Evolutionary conservation across 2,329 filamentous ascomycete species (phyloP).

Genomic region (Talaromyces verruculosus): DNA sequence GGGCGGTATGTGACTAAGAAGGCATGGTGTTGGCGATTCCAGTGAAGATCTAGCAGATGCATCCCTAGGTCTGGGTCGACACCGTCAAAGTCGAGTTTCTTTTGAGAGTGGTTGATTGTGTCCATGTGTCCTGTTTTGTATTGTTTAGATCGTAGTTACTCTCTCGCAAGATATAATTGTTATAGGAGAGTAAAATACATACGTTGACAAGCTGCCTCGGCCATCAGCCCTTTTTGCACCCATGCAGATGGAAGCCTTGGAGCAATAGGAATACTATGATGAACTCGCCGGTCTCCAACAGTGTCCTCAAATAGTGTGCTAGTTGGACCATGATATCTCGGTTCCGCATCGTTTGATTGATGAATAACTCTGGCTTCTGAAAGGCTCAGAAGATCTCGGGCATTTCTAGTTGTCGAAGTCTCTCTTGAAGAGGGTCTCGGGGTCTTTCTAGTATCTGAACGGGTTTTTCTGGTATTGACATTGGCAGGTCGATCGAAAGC

Average conservation of each 20-base stretch:
- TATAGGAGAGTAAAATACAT: not conserved
- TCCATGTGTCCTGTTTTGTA: slow-evolving; percentile 48
- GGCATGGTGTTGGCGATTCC: slow-evolving; percentile 56
- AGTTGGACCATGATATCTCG: slow-evolving; percentile 53
- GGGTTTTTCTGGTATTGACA: not conserved
- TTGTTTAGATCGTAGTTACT: not conserved
- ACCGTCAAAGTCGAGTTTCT: slow-evolving; percentile 57
- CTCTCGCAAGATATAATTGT: not conserved
- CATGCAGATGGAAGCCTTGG: slow-evolving; percentile 24
- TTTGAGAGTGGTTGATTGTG: slow-evolving; percentile 46
- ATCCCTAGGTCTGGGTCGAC: slow-evolving; percentile 54
- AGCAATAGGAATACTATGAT: slow-evolving; percentile 20
- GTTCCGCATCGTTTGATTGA: slow-evolving; percentile 43
- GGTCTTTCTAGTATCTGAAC: not conserved
- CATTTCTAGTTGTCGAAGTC: not conserved
- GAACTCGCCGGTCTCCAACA: slow-evolving; percentile 21
- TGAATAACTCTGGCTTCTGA: slow-evolving; percentile 37
- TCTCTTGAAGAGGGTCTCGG: not conserved
- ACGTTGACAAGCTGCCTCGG: slow-evolving; percentile 50
- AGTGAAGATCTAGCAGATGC: slow-evolving; percentile 54
- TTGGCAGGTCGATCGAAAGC: not conserved
- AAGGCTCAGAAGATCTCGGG: not conserved
- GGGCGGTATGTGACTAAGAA: slow-evolving; percentile 54
- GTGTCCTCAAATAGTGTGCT: slow-evolving; percentile 51
- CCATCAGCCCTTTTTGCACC: slow-evolving; percentile 48